These are phyloP conservation scores for Handroanthus guayacan DNA, from an alignment of 257 asterid species.

Conservation along the genomic window DNA sequence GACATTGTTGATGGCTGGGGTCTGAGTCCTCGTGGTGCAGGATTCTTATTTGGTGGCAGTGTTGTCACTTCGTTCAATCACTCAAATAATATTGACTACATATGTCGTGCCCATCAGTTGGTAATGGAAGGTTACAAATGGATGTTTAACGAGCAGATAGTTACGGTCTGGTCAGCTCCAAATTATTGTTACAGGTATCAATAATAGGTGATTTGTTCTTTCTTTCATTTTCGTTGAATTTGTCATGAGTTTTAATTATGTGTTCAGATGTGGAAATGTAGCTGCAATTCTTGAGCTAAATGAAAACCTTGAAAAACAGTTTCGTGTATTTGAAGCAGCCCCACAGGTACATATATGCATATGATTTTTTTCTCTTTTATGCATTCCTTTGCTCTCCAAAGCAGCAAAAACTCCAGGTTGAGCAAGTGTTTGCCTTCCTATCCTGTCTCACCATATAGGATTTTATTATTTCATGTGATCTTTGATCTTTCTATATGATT, in stretches of 20 bases:
- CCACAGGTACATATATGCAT: conserved; percentile 67
- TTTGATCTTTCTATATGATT: neutral
- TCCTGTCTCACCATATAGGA: neutral
- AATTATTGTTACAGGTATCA: conserved; percentile 92
- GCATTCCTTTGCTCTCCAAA: neutral
- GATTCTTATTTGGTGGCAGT: conserved; percentile 91
- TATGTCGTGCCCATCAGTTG: conserved; percentile 98
- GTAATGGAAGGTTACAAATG: conserved; percentile 99
- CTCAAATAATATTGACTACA: conserved; percentile 80
- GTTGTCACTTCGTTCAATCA: conserved; percentile 86
- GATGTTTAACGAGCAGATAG: conserved; percentile 94
- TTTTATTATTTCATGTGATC: neutral
- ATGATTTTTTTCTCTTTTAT: neutral
- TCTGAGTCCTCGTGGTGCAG: conserved; percentile 99
- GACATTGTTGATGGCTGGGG: conserved; percentile 98
- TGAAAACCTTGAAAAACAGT: conserved; percentile 78
- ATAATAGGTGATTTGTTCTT: neutral
- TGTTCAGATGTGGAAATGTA: conserved; percentile 89
- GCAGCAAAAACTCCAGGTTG: neutral
- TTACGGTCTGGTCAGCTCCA: conserved; percentile 99
- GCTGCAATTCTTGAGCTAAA: conserved; percentile 96
- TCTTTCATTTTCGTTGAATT: conserved; percentile 14
- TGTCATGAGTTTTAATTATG: conserved; percentile 18
- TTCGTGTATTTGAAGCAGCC: conserved; percentile 96
- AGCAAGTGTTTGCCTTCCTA: neutral